Percentiles rank a stretch among this genome's conserved stretches.
Evolutionary conservation across 441 rosid species (phyloP).

Genomic region (Populus hybrid): DNA sequence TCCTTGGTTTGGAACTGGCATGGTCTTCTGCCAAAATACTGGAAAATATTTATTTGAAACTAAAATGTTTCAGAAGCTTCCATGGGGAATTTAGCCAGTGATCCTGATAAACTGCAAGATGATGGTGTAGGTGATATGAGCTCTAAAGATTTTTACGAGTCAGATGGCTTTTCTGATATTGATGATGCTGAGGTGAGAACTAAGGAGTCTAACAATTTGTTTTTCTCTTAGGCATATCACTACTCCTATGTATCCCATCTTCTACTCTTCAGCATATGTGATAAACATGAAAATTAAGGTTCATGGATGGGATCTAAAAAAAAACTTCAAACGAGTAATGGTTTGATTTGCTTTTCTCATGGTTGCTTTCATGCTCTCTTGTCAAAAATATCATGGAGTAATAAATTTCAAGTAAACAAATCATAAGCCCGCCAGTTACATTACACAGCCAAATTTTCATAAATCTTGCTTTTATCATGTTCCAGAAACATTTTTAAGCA

Average conservation of each 20-base stretch:
- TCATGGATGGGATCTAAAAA: background rate
- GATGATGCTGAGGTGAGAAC: conserved; percentile 71
- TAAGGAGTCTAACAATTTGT: background rate
- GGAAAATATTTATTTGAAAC: background rate
- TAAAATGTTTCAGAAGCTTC: conserved; percentile 18
- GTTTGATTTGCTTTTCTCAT: background rate
- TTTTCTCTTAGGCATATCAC: background rate
- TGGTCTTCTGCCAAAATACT: background rate
- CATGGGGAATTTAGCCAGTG: conserved; percentile 1
- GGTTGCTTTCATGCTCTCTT: no score
- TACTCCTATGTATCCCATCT: background rate
- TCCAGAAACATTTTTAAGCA: no score
- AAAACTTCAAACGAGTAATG: background rate
- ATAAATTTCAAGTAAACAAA: no score
- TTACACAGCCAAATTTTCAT: no score
- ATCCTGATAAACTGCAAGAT: conserved; percentile 20
- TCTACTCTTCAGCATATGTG: background rate
- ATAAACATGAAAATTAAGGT: background rate
- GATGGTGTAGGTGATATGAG: conserved; percentile 27
- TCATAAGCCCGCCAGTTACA: no score
- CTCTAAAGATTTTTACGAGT: conserved; percentile 46
- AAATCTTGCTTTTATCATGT: no score
- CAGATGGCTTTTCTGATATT: conserved; percentile 75
- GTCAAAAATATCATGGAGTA: no score
- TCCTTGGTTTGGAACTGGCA: background rate